Conservation (phyloP, 352 stramenopile genomes). For the Globisporangium spinosum region DNA sequence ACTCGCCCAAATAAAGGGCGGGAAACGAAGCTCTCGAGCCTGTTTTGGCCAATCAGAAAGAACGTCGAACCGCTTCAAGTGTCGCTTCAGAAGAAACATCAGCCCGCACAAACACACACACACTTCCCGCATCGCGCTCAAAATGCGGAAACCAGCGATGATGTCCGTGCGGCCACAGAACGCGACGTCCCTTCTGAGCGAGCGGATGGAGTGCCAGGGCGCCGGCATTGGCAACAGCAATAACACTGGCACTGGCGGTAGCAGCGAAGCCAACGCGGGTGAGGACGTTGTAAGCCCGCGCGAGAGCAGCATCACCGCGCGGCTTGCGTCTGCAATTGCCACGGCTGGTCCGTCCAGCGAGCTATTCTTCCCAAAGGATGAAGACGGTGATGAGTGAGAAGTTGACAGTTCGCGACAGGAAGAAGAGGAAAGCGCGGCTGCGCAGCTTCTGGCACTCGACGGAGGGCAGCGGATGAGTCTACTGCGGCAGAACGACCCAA, state of each 20-base stretch:
- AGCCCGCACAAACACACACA: no score
- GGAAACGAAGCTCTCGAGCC: neutral
- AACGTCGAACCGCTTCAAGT: neutral
- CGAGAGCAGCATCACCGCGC: neutral
- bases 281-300: neutral
- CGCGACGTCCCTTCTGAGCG: neutral
- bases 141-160: neutral
- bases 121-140: neutral
- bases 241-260: neutral
- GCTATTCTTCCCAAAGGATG: neutral
- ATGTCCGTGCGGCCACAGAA: neutral
- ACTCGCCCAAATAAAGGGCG: neutral
- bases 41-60: neutral
- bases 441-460: neutral
- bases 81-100: neutral
- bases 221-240: neutral
- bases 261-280: neutral
- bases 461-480: neutral
- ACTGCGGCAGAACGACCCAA: neutral
- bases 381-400: neutral
- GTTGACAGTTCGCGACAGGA: neutral
- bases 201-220: neutral
- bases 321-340: neutral
- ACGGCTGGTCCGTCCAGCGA: neutral
- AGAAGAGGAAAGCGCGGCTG: neutral